A percentile compares a stretch with the other conserved stretches of the same genome.
phyloP scores from a whole-genome alignment of 768 basidiomycete genomes.

The Amanita subjunquillea region DNA sequence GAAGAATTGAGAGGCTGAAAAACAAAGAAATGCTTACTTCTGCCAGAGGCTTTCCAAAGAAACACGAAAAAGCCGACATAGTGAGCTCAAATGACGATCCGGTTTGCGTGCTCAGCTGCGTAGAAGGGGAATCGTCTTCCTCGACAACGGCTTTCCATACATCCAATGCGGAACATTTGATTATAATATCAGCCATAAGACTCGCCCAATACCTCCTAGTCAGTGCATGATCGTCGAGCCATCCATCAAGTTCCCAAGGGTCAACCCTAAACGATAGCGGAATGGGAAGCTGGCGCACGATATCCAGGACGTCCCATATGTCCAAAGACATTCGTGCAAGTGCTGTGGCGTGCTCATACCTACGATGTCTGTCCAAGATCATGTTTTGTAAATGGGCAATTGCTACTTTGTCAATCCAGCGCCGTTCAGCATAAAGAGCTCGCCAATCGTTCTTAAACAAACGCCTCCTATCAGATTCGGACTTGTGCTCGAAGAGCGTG shows the following conservation, averaged over 20 bases:
- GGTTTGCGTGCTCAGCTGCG: neutral
- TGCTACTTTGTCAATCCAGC: slow-evolving; percentile 32
- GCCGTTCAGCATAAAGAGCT: slow-evolving; percentile 32
- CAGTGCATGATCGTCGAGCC: slow-evolving; percentile 17
- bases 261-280: slow-evolving; percentile 15
- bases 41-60: slow-evolving; percentile 33
- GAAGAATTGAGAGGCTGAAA: neutral
- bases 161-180: slow-evolving; percentile 28
- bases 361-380: slow-evolving; percentile 21
- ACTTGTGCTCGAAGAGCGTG: slow-evolving; percentile 23
- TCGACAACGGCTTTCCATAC: slow-evolving; percentile 21
- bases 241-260: slow-evolving; percentile 3
- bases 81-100: slow-evolving; percentile 29
- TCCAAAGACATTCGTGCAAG: slow-evolving; percentile 38
- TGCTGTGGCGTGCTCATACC: slow-evolving; percentile 27
- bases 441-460: slow-evolving; percentile 30
- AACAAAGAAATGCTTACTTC: slow-evolving; percentile 22
- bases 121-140: neutral
- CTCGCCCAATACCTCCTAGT: slow-evolving; percentile 43
- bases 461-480: slow-evolving; percentile 24
- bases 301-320: slow-evolving; percentile 42
- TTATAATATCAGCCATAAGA: slow-evolving; percentile 30
- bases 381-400: slow-evolving; percentile 31
- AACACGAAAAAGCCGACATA: slow-evolving; percentile 40
- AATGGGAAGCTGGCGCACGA: slow-evolving; percentile 24